Base-by-base conservation (phyloP, 2,329 filamentous ascomycete species). In the Diplodia mutila region DNA sequence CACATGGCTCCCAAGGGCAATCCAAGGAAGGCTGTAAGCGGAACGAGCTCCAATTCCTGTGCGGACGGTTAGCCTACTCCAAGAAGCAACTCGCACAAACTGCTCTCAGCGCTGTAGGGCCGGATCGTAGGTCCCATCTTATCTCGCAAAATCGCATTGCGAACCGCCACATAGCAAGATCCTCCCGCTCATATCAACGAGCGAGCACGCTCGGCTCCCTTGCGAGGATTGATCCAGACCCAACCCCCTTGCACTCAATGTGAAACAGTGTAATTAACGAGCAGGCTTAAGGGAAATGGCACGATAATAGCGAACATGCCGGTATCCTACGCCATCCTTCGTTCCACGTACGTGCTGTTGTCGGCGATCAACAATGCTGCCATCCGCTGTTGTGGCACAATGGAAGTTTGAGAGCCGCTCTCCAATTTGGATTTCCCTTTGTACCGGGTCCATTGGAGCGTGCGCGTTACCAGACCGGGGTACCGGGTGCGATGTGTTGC, bases 151-250 rank as follows among this genome's bases (percentile, higher is more conserved):
- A 32, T 4, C 9, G 29, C 29, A 37, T 73, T 0, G 82, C 79
- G 67, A 85, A 83, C 0, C 84, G 37, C 79, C 80, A 23, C 79
- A 80, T 39, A 86, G 80, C 0, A 86, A 75, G 18, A 83, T 57
- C 2, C 82, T 75, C 2, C 85, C 85, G 18, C 78, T 78, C 2
- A 80, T 70, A 61, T 81, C 78, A 46, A 80, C 76, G 51, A 75
- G 73, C 7, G 77, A 79, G 69, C 74, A 80, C 69, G 81, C 71
- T 70, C 59, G 73, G 70, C 39, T 67, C 70, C 51, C 75, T 71
- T 2, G 71, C 72, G 9, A 75, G 67, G 7, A 74, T 68, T 21
- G 76, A 71, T 0, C 77, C 76, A 0, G 71, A 66, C 42, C 70
- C 74, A 48, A 72, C 76, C 5, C 77, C 74, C 51, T 76, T 76